Percentiles rank a stretch among this genome's conserved stretches.
These are phyloP conservation scores for Sonneratia alba DNA, from an alignment of 345 rosid genomes.

Conservation along the genomic window DNA sequence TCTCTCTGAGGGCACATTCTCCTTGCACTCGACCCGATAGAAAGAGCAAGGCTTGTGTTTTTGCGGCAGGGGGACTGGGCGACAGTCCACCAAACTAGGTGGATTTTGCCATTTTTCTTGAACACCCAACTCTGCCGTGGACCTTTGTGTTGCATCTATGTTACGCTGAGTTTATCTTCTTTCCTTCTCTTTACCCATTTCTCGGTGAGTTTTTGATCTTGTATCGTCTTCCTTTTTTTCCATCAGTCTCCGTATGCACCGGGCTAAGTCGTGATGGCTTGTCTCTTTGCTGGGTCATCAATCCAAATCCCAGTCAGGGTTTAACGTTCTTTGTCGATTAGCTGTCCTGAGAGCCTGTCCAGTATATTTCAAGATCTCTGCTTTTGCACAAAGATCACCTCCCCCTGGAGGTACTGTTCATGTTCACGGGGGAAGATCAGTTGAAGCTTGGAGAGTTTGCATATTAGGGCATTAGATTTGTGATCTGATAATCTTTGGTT, in stretches of 20 bases:
- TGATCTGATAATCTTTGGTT: neutral
- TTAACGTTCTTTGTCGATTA: neutral
- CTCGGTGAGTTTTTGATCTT: neutral
- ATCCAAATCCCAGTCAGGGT: neutral
- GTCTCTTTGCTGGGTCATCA: neutral
- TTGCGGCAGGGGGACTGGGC: slow-evolving; percentile 3
- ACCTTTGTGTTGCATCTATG: neutral
- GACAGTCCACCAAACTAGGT: neutral
- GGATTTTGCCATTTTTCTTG: neutral
- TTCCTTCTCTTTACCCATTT: neutral
- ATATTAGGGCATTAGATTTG: neutral
- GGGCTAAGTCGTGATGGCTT: neutral
- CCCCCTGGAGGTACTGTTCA: neutral
- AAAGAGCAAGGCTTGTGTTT: neutral
- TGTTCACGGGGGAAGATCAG: neutral
- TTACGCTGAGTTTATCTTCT: neutral
- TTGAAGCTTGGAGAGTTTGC: neutral
- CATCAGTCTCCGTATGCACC: neutral
- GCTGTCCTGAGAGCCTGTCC: neutral
- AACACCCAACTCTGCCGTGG: slow-evolving; percentile 3
- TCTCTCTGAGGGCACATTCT: neutral
- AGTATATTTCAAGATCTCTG: neutral
- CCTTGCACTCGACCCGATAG: neutral
- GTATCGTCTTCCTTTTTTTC: neutral
- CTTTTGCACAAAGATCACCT: neutral